These are phyloP conservation scores for Lavandula angustifolia DNA, from an alignment of 257 asterid genomes.

Conservation along the genomic window DNA sequence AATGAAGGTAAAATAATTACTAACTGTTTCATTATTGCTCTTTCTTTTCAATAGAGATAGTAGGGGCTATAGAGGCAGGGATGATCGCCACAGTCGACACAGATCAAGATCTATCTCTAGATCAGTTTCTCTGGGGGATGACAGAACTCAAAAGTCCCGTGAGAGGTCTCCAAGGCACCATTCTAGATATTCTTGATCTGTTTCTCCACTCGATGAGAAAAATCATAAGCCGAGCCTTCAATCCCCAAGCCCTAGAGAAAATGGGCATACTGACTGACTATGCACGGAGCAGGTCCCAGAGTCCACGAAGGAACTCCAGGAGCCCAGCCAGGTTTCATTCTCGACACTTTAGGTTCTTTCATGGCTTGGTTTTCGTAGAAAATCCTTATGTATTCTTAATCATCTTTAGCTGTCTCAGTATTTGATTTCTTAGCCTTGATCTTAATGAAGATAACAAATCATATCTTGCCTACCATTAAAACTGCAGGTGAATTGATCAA, in stretches of 20 bases:
- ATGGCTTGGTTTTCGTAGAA: conserved; percentile 6
- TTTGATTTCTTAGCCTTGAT: not conserved
- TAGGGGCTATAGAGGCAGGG: conserved; percentile 51
- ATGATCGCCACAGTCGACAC: conserved; percentile 46
- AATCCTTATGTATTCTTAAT: not conserved
- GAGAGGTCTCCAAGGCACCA: conserved; percentile 47
- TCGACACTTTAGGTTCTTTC: not conserved
- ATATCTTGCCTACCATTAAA: not conserved
- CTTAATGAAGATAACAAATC: not conserved
- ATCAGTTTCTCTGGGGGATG: conserved; percentile 67
- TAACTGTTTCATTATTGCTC: conserved; percentile 17
- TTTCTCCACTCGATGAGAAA: not conserved
- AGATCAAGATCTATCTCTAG: conserved; percentile 56
- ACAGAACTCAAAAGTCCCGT: conserved; percentile 37
- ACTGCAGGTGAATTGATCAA: not conserved
- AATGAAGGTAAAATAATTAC: not conserved
- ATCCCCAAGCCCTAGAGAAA: conserved; percentile 43
- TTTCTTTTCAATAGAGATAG: conserved; percentile 35
- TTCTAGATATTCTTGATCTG: conserved; percentile 26
- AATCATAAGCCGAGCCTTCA: not conserved
- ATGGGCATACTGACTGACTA: conserved; percentile 36
- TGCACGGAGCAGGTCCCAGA: not conserved
- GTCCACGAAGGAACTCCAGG: conserved; percentile 49
- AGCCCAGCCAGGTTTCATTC: conserved; percentile 32
- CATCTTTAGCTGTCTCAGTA: not conserved